These are phyloP conservation scores for Sabuloglossum arenarium DNA, from an alignment of 495 filamentous ascomycete species.

Conservation along the genomic window DNA sequence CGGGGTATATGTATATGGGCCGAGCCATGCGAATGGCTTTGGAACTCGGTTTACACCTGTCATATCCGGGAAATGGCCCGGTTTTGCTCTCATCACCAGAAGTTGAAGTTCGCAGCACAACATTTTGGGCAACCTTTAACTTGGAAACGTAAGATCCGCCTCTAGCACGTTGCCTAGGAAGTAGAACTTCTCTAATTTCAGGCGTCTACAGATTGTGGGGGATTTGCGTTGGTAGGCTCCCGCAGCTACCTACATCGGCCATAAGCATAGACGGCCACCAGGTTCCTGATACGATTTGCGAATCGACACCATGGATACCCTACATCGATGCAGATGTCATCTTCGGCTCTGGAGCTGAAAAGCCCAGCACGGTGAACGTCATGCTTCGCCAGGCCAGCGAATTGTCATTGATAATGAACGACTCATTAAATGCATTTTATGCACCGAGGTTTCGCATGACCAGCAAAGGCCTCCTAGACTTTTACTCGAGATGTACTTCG, in stretches of 20 bases:
- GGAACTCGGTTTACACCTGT: constrained; percentile 20
- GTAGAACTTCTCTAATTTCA: neutral
- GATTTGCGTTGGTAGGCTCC: constrained; percentile 22
- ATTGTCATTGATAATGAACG: constrained; percentile 23
- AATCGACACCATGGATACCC: constrained; percentile 15
- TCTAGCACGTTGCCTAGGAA: neutral
- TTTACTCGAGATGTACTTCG: constrained; percentile 19
- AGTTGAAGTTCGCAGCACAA: constrained; percentile 22
- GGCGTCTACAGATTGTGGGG: constrained; percentile 15
- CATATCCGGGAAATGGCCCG: constrained; percentile 4
- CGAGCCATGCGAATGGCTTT: constrained; percentile 21
- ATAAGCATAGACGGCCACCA: constrained; percentile 20
- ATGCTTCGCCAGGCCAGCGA: constrained; percentile 17
- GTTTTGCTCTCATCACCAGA: constrained; percentile 14
- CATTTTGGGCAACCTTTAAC: constrained; percentile 25
- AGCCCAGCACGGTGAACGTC: constrained; percentile 7
- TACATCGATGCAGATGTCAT: constrained; percentile 9
- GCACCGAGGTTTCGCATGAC: constrained; percentile 24
- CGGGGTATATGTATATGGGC: constrained; percentile 20
- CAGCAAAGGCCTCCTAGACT: constrained; percentile 17
- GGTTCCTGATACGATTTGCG: constrained; percentile 9
- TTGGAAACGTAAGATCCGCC: constrained; percentile 17
- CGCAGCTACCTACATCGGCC: constrained; percentile 20
- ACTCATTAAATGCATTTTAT: constrained; percentile 24
- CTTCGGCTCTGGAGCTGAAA: neutral